phyloP scores from a whole-genome alignment of 2,329 filamentous ascomycete genomes.

The Phialophora macrospora region DNA sequence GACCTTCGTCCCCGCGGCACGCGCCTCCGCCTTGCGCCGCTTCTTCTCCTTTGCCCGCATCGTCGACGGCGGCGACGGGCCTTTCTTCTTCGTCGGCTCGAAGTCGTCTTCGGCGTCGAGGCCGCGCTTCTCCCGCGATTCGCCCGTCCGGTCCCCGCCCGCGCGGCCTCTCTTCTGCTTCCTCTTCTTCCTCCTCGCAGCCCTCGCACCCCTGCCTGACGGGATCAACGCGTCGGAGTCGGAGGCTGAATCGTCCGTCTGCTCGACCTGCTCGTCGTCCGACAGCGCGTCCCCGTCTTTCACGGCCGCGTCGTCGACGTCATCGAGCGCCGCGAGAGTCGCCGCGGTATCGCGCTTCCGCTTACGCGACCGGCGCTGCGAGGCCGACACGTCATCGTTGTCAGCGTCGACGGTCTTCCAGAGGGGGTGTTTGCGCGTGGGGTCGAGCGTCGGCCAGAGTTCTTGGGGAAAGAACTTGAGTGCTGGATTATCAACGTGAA shows the following conservation, averaged over 20 bases:
- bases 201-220: slow-evolving; percentile 25
- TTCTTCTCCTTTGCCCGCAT: slow-evolving; percentile 19
- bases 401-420: slow-evolving; percentile 41
- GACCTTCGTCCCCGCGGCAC: slow-evolving; percentile 40
- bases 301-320: slow-evolving; percentile 47
- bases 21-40: slow-evolving; percentile 12
- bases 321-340: slow-evolving; percentile 18
- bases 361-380: slow-evolving; percentile 41
- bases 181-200: slow-evolving; percentile 21
- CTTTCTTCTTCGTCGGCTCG: slow-evolving; percentile 46
- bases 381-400: slow-evolving; percentile 18
- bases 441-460: slow-evolving; percentile 60
- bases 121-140: slow-evolving; percentile 43
- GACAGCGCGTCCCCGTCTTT: slow-evolving; percentile 1
- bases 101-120: slow-evolving; percentile 44
- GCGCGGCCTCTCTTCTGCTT: slow-evolving; percentile 6
- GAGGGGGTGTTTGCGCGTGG: slow-evolving; percentile 47
- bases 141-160: slow-evolving; percentile 20
- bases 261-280: slow-evolving; percentile 47
- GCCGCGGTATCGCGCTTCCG: slow-evolving; percentile 38
- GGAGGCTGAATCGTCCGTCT: slow-evolving; percentile 18
- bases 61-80: slow-evolving; percentile 34
- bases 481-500: slow-evolving; percentile 42
- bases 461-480: slow-evolving; percentile 64
- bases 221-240: slow-evolving; percentile 27